A percentile compares a stretch with the other conserved stretches of the same genome.
Evolutionary conservation across 129 eudicot species (phyloP).

Genomic region (Cynara cardunculus): DNA sequence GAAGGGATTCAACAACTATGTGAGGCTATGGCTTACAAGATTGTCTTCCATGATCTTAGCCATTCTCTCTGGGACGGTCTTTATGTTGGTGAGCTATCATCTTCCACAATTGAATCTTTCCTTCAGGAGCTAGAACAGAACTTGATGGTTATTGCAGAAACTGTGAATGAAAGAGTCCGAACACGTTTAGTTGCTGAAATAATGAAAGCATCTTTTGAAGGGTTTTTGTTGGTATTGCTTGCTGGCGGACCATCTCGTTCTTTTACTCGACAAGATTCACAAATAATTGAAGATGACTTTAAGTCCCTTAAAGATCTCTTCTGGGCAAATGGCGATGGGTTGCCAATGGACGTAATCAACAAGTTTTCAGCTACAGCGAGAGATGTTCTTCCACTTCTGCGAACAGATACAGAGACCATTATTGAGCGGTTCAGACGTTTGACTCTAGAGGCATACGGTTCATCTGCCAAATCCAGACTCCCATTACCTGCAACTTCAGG

Average conservation of each 20-base stretch:
- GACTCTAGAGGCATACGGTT: slow-evolving; percentile 77
- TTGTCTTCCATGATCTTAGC: slow-evolving; percentile 77
- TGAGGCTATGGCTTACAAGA: slow-evolving; percentile 69
- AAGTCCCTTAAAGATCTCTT: slow-evolving; percentile 78
- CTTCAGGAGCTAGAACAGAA: slow-evolving; percentile 74
- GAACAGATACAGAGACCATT: slow-evolving; percentile 66
- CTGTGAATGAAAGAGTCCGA: slow-evolving; percentile 71
- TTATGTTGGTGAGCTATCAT: slow-evolving; percentile 75
- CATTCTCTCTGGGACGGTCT: slow-evolving; percentile 80
- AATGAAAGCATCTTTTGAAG: slow-evolving; percentile 88
- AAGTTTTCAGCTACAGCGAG: slow-evolving; percentile 68
- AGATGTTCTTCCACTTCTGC: slow-evolving; percentile 72
- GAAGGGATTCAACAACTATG: slow-evolving; percentile 88
- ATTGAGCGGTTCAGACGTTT: slow-evolving; percentile 71
- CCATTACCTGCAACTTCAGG: slow-evolving; percentile 96
- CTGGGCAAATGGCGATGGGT: slow-evolving; percentile 95
- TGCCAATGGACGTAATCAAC: slow-evolving; percentile 71
- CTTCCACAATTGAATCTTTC: slow-evolving; percentile 76
- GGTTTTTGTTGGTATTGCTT: slow-evolving; percentile 82
- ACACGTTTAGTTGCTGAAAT: slow-evolving; percentile 82
- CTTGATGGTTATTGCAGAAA: slow-evolving; percentile 60
- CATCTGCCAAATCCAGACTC: slow-evolving; percentile 78
- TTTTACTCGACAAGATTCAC: slow-evolving; percentile 66
- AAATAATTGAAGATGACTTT: slow-evolving; percentile 78
- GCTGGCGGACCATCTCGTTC: slow-evolving; percentile 91